A percentile compares a stretch with the other conserved stretches of the same genome.
Evolutionary conservation across 2,329 filamentous ascomycete genomes (phyloP).

Genomic region (Penicillium sp.): DNA sequence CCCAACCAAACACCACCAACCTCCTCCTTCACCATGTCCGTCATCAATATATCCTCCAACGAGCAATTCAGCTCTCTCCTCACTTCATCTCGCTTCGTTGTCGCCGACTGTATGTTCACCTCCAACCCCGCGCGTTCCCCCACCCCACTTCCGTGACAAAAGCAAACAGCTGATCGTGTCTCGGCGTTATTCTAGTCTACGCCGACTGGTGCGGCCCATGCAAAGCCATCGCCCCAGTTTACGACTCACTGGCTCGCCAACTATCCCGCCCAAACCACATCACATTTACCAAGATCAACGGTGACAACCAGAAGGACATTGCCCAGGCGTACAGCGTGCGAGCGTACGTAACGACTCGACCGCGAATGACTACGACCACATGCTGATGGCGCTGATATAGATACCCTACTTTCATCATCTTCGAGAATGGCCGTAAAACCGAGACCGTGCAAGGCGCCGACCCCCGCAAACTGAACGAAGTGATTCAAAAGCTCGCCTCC

Average conservation of each 20-base stretch:
- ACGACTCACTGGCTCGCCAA: slow-evolving; percentile 66
- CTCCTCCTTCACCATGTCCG: slow-evolving; percentile 36
- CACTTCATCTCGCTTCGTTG: slow-evolving; percentile 67
- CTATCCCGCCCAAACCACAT: slow-evolving; percentile 67
- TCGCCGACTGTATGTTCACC: slow-evolving; percentile 72
- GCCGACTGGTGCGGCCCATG: slow-evolving; percentile 82
- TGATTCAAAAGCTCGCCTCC: slow-evolving; percentile 63
- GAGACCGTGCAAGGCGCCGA: slow-evolving; percentile 71
- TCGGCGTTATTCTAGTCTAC: slow-evolving; percentile 57
- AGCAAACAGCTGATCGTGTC: slow-evolving; percentile 17
- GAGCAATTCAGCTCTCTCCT: slow-evolving; percentile 64
- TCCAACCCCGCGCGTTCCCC: slow-evolving; percentile 10
- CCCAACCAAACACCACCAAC: slow-evolving; percentile 9
- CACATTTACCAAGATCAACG: slow-evolving; percentile 83
- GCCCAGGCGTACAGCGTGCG: slow-evolving; percentile 67
- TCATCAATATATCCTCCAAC: slow-evolving; percentile 55
- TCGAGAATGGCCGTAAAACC: slow-evolving; percentile 62
- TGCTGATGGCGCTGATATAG: slow-evolving; percentile 32
- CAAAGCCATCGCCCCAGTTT: slow-evolving; percentile 75
- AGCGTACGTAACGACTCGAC: too few relatives aligned
- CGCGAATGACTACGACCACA: too few relatives aligned
- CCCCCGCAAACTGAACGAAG: slow-evolving; percentile 60
- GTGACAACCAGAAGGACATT: slow-evolving; percentile 68
- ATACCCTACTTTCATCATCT: slow-evolving; percentile 81
- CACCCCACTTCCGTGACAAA: slow-evolving; percentile 5